A percentile compares a stretch with the other conserved stretches of the same genome.
Conservation (phyloP, 2,329 filamentous ascomycete species). For the Graphilbum sp. region DNA sequence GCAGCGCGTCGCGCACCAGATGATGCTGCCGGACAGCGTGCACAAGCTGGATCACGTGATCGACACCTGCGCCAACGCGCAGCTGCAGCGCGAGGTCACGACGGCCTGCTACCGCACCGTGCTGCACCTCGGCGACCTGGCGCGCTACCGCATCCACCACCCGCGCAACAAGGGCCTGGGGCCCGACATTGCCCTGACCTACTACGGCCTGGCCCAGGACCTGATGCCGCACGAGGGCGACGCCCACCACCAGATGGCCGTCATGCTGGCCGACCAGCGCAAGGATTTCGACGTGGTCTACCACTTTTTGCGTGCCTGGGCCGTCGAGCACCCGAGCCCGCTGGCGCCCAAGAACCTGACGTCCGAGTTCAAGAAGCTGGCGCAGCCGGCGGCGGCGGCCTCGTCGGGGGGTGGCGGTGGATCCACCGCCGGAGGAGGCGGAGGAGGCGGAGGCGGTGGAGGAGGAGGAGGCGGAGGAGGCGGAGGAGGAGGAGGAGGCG, state of each 20-base stretch:
- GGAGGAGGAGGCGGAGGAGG: neutral
- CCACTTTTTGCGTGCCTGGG: constrained; percentile 72
- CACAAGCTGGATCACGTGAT: constrained; percentile 13
- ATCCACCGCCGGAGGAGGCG: neutral
- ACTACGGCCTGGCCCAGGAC: constrained; percentile 68
- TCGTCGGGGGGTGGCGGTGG: neutral
- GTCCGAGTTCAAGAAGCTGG: constrained; percentile 51
- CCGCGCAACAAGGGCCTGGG: constrained; percentile 56
- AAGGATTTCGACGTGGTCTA: constrained; percentile 69
- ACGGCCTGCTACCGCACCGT: constrained; percentile 68
- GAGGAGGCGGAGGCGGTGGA: neutral
- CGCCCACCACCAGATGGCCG: constrained; percentile 79
- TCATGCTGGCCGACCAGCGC: constrained; percentile 64
- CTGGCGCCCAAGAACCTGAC: constrained; percentile 63
- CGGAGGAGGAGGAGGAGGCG: neutral
- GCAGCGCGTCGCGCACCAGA: constrained; percentile 21
- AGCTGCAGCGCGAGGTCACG: constrained; percentile 44
- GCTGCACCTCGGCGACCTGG: constrained; percentile 77
- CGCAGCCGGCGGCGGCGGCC: constrained; percentile 16
- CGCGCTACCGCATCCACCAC: constrained; percentile 61
- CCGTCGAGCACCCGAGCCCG: constrained; percentile 57
- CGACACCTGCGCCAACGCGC: constrained; percentile 26
- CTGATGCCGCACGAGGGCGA: constrained; percentile 65
- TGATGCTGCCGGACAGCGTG: constrained; percentile 1
- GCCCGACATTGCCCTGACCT: constrained; percentile 66